Conservation (phyloP, 2,329 filamentous ascomycete genomes). For the Cordyceps farinosa region DNA sequence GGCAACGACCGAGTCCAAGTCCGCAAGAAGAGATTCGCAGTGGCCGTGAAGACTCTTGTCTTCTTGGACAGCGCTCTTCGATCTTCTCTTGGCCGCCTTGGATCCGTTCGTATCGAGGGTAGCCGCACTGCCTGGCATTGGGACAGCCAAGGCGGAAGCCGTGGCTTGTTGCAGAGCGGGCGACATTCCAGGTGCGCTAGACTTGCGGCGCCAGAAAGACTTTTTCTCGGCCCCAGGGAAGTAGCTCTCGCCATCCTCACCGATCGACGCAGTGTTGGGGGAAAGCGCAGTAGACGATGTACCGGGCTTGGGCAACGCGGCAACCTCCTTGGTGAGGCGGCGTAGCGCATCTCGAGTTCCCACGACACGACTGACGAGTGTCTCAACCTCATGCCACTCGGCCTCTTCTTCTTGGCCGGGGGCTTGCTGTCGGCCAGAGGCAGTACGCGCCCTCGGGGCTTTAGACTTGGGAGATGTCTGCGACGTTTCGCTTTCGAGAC, state of each 20-base stretch:
- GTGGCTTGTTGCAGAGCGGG: conserved; percentile 39
- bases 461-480: conserved; percentile 20
- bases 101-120: conserved; percentile 31
- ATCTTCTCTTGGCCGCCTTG: conserved; percentile 34
- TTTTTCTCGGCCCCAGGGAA: conserved; percentile 57
- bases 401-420: conserved; percentile 58
- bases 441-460: conserved; percentile 19
- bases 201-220: conserved; percentile 90
- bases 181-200: conserved; percentile 51
- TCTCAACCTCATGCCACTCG: conserved; percentile 85
- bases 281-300: conserved; percentile 36
- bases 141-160: conserved; percentile 40
- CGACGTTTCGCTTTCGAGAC: conserved; percentile 39
- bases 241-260: conserved; percentile 55
- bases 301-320: conserved; percentile 42
- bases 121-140: conserved; percentile 37
- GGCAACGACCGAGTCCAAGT: conserved; percentile 77
- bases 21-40: conserved; percentile 75
- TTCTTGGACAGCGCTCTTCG: conserved; percentile 41
- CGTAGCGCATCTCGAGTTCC: conserved; percentile 86
- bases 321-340: conserved; percentile 79
- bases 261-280: conserved; percentile 40
- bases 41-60: conserved; percentile 74
- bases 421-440: conserved; percentile 27
- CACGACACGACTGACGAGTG: conserved; percentile 78